Base-by-base conservation (phyloP, 257 asterid species). In the Solanum chiquidenum region DNA sequence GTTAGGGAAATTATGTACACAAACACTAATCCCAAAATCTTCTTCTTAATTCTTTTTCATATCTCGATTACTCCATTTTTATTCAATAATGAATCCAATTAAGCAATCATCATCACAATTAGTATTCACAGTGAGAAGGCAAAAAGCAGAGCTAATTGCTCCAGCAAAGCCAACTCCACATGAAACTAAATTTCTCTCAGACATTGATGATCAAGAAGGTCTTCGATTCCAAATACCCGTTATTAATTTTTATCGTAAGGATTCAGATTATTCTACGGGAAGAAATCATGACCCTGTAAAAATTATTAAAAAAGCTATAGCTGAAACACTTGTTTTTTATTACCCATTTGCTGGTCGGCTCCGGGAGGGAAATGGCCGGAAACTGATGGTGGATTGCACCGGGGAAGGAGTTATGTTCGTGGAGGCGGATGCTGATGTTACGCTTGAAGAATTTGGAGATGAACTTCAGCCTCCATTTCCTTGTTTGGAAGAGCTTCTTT, bases 401-500 rank as follows among this genome's bases (percentile, higher is more conserved):
- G 89, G 89, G 2, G 89, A 90, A 21, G 90, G 91, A 16, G 87
- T 85, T n/a, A 6, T 87, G 86, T 90, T 88, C 37, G 75, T 90
- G 4, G 90, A 85, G 3, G 92, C 90, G 13, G 89, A 90, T 25
- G 92, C 89, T 38, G 86, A 90, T 13, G 88, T 88, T 5, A 71
- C n/a, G 7, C 79, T 90, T 12, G 27, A 74, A 27, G 14, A 88
- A 34, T 84, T 86, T 18, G 91, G 90, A 13, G 86, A 85, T 31
- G 66, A 13, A n/a, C 55, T 80, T 16, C 83, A 58, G 42, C 91
- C 90, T 34, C 92, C 91, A 21, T 90, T 86, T 64, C 92, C 90
- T 0, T 87, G 85, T 31, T 80, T 92, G 71, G 95, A 94, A 90
- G 95, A 95, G 86, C 93, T 94, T 20, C 92, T 94, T n/a, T 92